phyloP scores from a whole-genome alignment of 2,329 filamentous ascomycete genomes.

The Tetracladium maxilliforme region DNA sequence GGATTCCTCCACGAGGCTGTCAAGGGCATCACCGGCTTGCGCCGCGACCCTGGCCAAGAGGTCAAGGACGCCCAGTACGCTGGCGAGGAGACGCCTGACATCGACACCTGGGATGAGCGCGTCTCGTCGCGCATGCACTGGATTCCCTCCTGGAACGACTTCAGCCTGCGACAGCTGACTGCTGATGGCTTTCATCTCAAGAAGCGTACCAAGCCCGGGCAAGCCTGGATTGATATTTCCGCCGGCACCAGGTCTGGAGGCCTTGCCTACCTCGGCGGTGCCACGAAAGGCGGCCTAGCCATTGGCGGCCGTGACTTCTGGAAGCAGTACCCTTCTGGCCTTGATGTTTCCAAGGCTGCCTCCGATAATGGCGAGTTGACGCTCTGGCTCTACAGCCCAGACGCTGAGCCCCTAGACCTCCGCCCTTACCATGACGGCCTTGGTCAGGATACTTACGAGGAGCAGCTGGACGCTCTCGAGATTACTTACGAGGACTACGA shows the following conservation, averaged over 20 bases:
- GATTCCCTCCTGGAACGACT: constrained; percentile 45
- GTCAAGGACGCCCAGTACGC: constrained; percentile 34
- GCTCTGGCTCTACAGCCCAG: constrained; percentile 44
- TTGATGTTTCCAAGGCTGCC: constrained; percentile 37
- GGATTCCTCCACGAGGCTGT: constrained; percentile 42
- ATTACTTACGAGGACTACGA: constrained; percentile 53
- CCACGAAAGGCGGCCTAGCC: constrained; percentile 40
- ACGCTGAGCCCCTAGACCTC: constrained; percentile 37
- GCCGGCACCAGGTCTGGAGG: constrained; percentile 40
- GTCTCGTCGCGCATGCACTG: constrained; percentile 32
- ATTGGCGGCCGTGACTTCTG: constrained; percentile 45
- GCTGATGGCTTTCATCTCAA: constrained; percentile 44
- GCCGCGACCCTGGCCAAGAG: constrained; percentile 31
- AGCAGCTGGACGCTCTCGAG: constrained; percentile 43
- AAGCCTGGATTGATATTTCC: constrained; percentile 41
- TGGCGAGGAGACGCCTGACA: constrained; percentile 25
- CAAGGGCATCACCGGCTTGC: constrained; percentile 42
- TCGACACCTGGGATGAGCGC: constrained; percentile 28
- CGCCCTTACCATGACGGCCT: constrained; percentile 43
- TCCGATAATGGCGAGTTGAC: constrained; percentile 35
- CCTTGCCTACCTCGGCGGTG: constrained; percentile 41
- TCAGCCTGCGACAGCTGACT: constrained; percentile 38
- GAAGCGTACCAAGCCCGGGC: constrained; percentile 42
- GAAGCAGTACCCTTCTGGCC: constrained; percentile 43
- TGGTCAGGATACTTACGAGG: constrained; percentile 35